These are phyloP conservation scores for Psilocybe mexicana DNA, from an alignment of 1,284 basidiomycete species.

Conservation along the genomic window DNA sequence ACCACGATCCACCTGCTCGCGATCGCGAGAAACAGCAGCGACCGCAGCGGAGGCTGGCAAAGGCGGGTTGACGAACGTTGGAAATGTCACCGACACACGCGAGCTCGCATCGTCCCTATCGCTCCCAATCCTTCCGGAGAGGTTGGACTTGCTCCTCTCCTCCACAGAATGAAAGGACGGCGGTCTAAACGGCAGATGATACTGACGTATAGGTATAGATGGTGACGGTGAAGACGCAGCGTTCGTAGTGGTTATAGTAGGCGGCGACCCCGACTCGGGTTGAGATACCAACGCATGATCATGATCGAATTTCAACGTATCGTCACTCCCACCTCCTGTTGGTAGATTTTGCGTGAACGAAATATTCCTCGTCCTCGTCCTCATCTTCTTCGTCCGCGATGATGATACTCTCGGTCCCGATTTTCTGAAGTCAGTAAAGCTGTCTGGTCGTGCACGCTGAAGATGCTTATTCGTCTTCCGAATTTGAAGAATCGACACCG, in stretches of 20 bases:
- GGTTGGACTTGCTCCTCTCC: conserved; percentile 1
- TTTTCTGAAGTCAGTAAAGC: conserved; percentile 26
- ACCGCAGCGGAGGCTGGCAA: too few species aligned
- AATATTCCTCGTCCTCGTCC: background rate
- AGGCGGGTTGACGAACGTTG: conserved; percentile 32
- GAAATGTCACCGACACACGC: conserved; percentile 32
- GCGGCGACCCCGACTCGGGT: too few species aligned
- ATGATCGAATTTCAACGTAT: too few species aligned
- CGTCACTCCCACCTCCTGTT: too few species aligned
- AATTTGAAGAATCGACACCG: conserved; percentile 41
- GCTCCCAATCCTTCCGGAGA: conserved; percentile 2
- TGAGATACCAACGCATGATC: too few species aligned
- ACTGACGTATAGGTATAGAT: background rate
- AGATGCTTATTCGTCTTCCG: conserved; percentile 38
- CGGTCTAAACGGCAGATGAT: background rate
- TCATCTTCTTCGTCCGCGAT: background rate
- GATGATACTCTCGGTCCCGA: conserved; percentile 14
- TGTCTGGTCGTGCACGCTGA: conserved; percentile 34
- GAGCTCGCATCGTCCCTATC: conserved; percentile 24
- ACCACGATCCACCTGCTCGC: background rate
- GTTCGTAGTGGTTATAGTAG: conserved; percentile 1
- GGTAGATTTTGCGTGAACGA: background rate
- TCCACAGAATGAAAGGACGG: background rate
- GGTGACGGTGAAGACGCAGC: too few species aligned
- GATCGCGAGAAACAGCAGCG: background rate